Evolutionary conservation across 495 filamentous ascomycete genomes (phyloP), one percentile per base, ranked within the genome.

Genomic region (Xylaria curta): DNA sequence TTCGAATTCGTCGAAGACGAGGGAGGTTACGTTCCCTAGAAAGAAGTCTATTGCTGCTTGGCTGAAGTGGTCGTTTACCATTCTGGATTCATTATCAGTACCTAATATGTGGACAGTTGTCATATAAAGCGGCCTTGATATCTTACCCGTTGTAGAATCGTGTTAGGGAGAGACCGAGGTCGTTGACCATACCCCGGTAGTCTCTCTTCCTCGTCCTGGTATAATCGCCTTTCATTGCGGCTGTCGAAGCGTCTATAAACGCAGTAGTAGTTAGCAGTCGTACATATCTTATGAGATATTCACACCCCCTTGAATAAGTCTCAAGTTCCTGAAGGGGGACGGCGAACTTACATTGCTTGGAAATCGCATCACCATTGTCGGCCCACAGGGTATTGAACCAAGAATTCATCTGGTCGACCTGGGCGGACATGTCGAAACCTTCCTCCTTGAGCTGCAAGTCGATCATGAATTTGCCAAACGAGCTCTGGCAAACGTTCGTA

Each of bases 361-460:
- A 91, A 69, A 93, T 89, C 2, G 91, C 89, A 78, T 94, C 92
- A 28, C 91, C 95, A 72, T 98, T 98, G 75, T 98, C 95, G 3
- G 95, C 95, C 95, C 95, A 98, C 0, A 98, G 84, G 0, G 89
- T 92, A 81, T 98, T 97, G 81, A 98, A 98, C 94, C 94, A 97
- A 47, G 89, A 85, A 3, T 91, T 95, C 62, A 88, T 89, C 28
- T 91, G 90, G 75, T 95, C 92, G 13, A 80, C 76, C 71, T 93
- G 88, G 3, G 90, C 79, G 71, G 88, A 87, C 78, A 97, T 89
- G 44, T 90, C 84, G 63, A 96, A 86, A 17, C 91, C 91, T 73
- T 95, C 89, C n/a, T 87, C 84, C 66, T 87, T 89, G 15, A 98
- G 84, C 74, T 97, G 92, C 38, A 83, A 78, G 72, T 97, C 92